Evolutionary conservation across 2,329 filamentous ascomycete species (phyloP), one percentile per base, ranked within the genome.

Genomic region (Pestalotiopsis sp.): DNA sequence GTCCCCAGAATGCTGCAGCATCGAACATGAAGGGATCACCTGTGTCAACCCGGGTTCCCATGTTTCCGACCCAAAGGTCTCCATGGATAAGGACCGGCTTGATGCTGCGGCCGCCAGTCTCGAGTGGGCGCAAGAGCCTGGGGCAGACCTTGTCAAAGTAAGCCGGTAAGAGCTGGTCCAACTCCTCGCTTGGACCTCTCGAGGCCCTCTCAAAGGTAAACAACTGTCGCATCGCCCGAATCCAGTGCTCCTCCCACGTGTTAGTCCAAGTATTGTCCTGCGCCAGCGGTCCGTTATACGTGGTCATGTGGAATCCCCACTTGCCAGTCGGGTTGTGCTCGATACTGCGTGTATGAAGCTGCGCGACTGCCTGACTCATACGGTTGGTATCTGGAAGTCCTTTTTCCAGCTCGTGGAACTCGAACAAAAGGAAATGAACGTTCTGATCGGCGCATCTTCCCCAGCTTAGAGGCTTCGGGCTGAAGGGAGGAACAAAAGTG

Each of bases 41-140:
- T 9, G 69, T 73, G 25, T 71, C 72, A 6, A 68, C 61, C 27
- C 71, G 71, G 4, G 71, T 67, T 12, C 65, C 64, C 5, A 71
- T 67, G 65, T 79, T 79, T 13, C 71, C 74, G 65, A 69, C 67
- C 75, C 75, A 77, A 11, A 78, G 68, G 63, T 79, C 76, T n/a
- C 76, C 75, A 45, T 82, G 80, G 1, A 81, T 74, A 12, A 83
- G 72, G 0, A 72, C 74, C 1, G 79, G 81, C 64, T 79, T 79
- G 49, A 83, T 74, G 1, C 17, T 73, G 49, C 79, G 73, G 0
- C 81, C 80, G 4, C 76, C 74, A 12, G 73, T 77, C 67, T 82
- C 77, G 2, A 83, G 71, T 14, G 79, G 79, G 13, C 80, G 68
- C 20, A 83, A 70, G 1, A 83, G 72, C 39, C 80, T 73, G 1